Evolutionary conservation across 306 rosid species (phyloP).

Genomic region (Cicer yamashitae): DNA sequence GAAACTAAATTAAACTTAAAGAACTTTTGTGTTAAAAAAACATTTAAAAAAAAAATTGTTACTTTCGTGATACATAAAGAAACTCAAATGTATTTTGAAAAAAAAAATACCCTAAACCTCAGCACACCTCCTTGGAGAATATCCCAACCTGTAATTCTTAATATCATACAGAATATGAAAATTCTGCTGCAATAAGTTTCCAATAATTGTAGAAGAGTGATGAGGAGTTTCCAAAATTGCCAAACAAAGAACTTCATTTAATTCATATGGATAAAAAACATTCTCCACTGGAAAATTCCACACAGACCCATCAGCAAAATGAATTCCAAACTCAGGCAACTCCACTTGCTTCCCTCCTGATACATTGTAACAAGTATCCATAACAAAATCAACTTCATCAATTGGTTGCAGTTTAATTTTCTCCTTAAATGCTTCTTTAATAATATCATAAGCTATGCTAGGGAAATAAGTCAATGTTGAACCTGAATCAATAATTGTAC

Average conservation of each 20-base stretch:
- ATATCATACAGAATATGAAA: conserved; percentile 75
- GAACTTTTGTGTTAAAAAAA: too few species aligned
- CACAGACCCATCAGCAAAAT: conserved; percentile 73
- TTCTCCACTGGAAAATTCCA: conserved; percentile 82
- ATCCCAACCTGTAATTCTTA: conserved; percentile 73
- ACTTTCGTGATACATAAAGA: too few species aligned
- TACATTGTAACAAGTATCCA: conserved; percentile 74
- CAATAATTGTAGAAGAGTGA: conserved; percentile 65
- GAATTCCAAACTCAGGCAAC: conserved; percentile 69
- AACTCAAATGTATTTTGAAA: too few species aligned
- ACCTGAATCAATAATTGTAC: conserved; percentile 81
- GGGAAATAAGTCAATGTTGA: conserved; percentile 74
- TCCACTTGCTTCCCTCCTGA: conserved; percentile 58
- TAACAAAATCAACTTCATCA: conserved; percentile 50
- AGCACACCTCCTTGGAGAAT: conserved; percentile 70
- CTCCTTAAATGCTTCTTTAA: conserved; percentile 63
- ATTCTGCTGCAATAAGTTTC: conserved; percentile 83
- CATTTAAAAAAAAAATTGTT: too few species aligned
- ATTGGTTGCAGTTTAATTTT: conserved; percentile 53
- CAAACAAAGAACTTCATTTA: conserved; percentile 62
- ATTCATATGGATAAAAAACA: conserved; percentile 67
- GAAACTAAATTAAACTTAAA: too few species aligned
- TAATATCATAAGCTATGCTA: conserved; percentile 58
- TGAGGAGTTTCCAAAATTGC: conserved; percentile 64
- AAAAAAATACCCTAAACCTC: conserved; percentile 45